Evolutionary conservation across 345 rosid species (phyloP).

Genomic region (Zanthoxylum bungeanum): DNA sequence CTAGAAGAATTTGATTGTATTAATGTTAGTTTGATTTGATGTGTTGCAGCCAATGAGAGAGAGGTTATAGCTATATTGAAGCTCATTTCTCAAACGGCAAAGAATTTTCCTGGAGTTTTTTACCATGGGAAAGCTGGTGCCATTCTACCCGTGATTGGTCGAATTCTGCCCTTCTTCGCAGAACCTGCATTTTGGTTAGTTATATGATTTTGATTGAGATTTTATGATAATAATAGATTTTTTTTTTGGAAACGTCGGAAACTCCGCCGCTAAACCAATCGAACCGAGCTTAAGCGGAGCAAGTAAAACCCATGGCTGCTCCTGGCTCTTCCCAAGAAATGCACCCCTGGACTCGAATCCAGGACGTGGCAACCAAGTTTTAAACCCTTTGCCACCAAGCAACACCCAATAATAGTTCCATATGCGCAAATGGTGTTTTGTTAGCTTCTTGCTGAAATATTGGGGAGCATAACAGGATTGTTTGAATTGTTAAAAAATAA

Average conservation of each 20-base stretch:
- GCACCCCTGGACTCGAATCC: too few relatives aligned
- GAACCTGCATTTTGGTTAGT: slow-evolving; percentile 78
- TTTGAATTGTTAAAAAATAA: background rate
- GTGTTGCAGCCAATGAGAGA: slow-evolving; percentile 65
- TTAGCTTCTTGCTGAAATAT: too few relatives aligned
- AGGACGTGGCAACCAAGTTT: too few relatives aligned
- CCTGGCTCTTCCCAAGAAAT: too few relatives aligned
- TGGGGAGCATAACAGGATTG: too few relatives aligned
- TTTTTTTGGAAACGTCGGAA: too few relatives aligned
- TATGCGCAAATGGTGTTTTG: background rate
- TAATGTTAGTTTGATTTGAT: background rate
- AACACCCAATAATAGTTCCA: background rate
- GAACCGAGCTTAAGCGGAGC: too few relatives aligned
- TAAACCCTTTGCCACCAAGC: too few relatives aligned
- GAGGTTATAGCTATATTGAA: slow-evolving; percentile 80
- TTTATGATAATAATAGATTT: background rate
- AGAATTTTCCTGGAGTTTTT: slow-evolving; percentile 76
- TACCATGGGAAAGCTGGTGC: slow-evolving; percentile 74
- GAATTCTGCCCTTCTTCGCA: slow-evolving; percentile 74
- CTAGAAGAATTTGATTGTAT: background rate
- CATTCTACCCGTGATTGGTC: slow-evolving; percentile 69
- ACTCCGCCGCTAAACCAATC: too few relatives aligned
- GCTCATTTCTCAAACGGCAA: slow-evolving; percentile 75
- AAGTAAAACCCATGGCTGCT: too few relatives aligned
- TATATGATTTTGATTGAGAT: background rate